These are phyloP conservation scores for Ettlia oleoabundans DNA, from an alignment of 139 green algal species.

Conservation along the genomic window DNA sequence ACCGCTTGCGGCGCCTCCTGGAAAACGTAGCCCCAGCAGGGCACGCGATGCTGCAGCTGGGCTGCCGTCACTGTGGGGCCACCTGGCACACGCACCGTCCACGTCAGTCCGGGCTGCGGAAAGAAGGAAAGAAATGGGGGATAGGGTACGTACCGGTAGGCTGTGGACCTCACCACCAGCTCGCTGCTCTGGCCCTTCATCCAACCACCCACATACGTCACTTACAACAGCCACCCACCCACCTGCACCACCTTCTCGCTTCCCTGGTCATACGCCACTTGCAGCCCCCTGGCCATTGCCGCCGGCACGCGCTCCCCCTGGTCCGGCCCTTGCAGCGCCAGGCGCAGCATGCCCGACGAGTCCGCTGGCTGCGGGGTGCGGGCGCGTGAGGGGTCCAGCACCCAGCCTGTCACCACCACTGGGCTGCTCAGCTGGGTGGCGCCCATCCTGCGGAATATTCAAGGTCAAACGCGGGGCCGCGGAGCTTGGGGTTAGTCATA, in stretches of 20 bases:
- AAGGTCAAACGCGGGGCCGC: not conserved
- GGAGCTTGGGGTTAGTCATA: not conserved
- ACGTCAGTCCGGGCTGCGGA: slow-evolving; percentile 49
- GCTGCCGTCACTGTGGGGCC: slow-evolving; percentile 45
- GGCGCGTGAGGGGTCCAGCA: slow-evolving; percentile 25
- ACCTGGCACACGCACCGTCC: slow-evolving; percentile 42
- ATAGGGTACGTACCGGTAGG: too few relatives aligned
- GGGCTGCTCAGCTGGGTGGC: slow-evolving; percentile 35
- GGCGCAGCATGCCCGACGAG: slow-evolving; percentile 15
- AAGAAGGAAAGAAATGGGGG: not conserved
- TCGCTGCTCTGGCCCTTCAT: too few relatives aligned
- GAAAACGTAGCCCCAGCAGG: slow-evolving; percentile 87
- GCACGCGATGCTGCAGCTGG: slow-evolving; percentile 86
- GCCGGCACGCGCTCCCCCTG: slow-evolving; percentile 18
- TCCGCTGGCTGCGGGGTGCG: not conserved
- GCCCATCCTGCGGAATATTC: slow-evolving; percentile 15
- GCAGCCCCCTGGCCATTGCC: slow-evolving; percentile 4
- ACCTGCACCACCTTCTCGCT: slow-evolving; percentile 35
- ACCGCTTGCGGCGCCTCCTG: slow-evolving; percentile 38
- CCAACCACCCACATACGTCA: not conserved
- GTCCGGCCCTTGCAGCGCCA: slow-evolving; percentile 40
- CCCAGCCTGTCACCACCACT: slow-evolving; percentile 52
- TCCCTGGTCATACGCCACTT: slow-evolving; percentile 40
- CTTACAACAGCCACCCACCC: not conserved
- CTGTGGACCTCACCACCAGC: too few relatives aligned